phyloP scores from a whole-genome alignment of 2,329 filamentous ascomycete genomes.

The Catunica adiposa region DNA sequence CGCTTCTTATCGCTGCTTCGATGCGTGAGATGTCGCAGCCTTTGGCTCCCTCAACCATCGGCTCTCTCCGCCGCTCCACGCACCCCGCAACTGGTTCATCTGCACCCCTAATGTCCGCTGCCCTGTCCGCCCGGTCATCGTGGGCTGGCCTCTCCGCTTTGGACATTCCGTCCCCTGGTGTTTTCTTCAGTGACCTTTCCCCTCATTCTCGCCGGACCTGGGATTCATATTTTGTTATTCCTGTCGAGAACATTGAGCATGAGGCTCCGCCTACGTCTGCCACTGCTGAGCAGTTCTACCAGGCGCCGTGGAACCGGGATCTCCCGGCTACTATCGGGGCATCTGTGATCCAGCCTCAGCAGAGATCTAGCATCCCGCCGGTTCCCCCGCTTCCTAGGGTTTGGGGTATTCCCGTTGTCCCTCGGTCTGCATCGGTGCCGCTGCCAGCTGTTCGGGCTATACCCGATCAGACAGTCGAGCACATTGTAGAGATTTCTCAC shows the following conservation, averaged over 20 bases:
- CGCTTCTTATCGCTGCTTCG: constrained; percentile 5
- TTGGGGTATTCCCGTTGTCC: constrained; percentile 8
- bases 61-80: constrained; percentile 33
- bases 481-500: constrained; percentile 16
- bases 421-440: background rate
- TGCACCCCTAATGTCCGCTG: constrained; percentile 15
- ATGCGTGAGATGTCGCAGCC: constrained; percentile 11
- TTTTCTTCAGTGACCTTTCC: constrained; percentile 77
- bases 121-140: constrained; percentile 32
- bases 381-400: constrained; percentile 11
- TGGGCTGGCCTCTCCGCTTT: constrained; percentile 60
- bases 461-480: constrained; percentile 10
- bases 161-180: constrained; percentile 79
- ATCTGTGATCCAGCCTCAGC: background rate
- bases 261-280: constrained; percentile 60
- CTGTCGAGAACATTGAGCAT: constrained; percentile 31
- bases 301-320: constrained; percentile 55
- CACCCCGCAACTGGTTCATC: constrained; percentile 27
- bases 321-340: constrained; percentile 17
- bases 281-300: constrained; percentile 85
- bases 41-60: constrained; percentile 18
- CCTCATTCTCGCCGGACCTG: constrained; percentile 65
- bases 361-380: constrained; percentile 2
- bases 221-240: constrained; percentile 36
- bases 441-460: background rate